These are phyloP conservation scores for Flaveria sonorensis DNA, from an alignment of 129 eudicot genomes.

Conservation along the genomic window DNA sequence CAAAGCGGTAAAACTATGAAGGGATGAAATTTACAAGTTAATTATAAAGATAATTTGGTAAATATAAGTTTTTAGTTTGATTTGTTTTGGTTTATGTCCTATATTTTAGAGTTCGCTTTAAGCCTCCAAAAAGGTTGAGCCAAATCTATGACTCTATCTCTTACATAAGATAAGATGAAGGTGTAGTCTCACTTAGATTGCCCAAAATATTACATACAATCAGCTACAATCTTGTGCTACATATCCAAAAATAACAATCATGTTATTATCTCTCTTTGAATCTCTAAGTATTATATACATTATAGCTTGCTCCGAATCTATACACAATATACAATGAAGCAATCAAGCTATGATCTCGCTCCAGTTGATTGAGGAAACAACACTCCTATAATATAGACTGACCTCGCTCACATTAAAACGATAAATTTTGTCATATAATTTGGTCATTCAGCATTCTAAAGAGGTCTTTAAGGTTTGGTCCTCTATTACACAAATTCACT, in stretches of 20 bases:
- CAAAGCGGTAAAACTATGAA: too few relatives aligned
- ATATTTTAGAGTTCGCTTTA: too few relatives aligned
- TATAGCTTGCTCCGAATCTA: not conserved
- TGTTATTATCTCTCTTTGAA: not conserved
- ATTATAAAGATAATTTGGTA: too few relatives aligned
- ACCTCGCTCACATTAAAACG: not conserved
- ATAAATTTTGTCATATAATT: not conserved
- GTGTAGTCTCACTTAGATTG: not conserved
- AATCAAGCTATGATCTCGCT: not conserved
- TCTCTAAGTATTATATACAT: not conserved
- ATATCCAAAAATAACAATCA: not conserved
- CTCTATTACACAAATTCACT: slow-evolving; percentile 1
- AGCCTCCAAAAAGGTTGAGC: too few relatives aligned
- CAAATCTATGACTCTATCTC: too few relatives aligned
- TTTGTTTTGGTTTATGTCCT: too few relatives aligned
- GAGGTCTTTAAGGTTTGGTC: not conserved
- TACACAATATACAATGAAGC: not conserved
- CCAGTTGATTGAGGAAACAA: not conserved
- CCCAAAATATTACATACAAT: not conserved
- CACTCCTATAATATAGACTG: not conserved
- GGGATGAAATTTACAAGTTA: not conserved
- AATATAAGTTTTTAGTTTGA: too few relatives aligned
- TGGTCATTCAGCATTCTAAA: not conserved
- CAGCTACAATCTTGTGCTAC: not conserved
- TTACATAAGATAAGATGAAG: not conserved